Conservation (phyloP, 1,284 basidiomycete genomes). For the Laetiporus sulphureus region DNA sequence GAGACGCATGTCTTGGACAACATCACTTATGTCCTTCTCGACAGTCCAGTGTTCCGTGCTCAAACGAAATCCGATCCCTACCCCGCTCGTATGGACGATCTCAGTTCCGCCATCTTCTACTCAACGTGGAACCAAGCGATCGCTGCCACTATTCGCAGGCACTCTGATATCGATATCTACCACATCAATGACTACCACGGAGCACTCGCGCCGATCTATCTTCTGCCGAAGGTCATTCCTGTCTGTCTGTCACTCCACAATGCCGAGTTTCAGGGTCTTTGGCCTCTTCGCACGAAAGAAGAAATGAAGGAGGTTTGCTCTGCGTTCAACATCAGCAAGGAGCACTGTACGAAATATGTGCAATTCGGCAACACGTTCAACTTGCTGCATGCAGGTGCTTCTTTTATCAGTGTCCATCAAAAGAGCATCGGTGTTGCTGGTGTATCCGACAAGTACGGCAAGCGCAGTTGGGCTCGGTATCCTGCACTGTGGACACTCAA, state of each 20-base stretch:
- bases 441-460: slow-evolving; percentile 94
- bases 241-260: slow-evolving; percentile 92
- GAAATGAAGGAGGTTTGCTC: slow-evolving; percentile 97
- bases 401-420: slow-evolving; percentile 87
- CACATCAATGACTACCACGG: slow-evolving; percentile 92
- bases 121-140: slow-evolving; percentile 97
- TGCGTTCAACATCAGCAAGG: slow-evolving; percentile 93
- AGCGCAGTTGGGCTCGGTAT: slow-evolving; percentile 92
- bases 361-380: slow-evolving; percentile 97
- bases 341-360: slow-evolving; percentile 91
- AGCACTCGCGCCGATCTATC: slow-evolving; percentile 82
- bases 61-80: slow-evolving; percentile 93
- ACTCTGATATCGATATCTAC: slow-evolving; percentile 84
- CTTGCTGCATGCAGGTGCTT: slow-evolving; percentile 84
- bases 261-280: slow-evolving; percentile 93
- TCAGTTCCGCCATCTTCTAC: slow-evolving; percentile 93
- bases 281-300: slow-evolving; percentile 91
- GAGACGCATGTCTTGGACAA: slow-evolving; percentile 89
- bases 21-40: slow-evolving; percentile 89
- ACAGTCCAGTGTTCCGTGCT: slow-evolving; percentile 91
- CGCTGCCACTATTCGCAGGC: slow-evolving; percentile 79
- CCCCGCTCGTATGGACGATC: slow-evolving; percentile 92
- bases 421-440: slow-evolving; percentile 90
- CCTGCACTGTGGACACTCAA: slow-evolving; percentile 92
- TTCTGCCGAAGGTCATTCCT: slow-evolving; percentile 84